phyloP scores from a whole-genome alignment of 805 yeast genomes.

The Sugiyamaella americana region DNA sequence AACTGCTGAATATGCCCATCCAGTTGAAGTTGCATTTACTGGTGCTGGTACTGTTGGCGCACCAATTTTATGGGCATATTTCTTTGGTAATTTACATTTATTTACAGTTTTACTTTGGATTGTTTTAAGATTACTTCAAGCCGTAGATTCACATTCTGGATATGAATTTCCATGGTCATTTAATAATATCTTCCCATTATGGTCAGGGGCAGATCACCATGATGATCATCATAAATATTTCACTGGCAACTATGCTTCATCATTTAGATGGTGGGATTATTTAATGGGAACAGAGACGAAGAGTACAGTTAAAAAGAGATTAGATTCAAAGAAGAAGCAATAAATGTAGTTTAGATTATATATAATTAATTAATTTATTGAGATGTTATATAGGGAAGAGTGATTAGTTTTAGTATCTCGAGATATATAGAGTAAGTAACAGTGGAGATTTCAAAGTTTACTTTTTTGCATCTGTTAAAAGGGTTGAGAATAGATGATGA shows the following conservation, averaged over 20 bases:
- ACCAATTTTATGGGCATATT: constrained; percentile 76
- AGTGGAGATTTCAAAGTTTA: too few relatives aligned
- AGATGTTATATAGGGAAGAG: too few relatives aligned
- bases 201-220: constrained; percentile 99
- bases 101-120: constrained; percentile 88
- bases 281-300: constrained; percentile 59
- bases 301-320: constrained; percentile 23
- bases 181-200: constrained; percentile 84
- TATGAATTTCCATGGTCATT: constrained; percentile 97
- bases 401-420: too few relatives aligned
- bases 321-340: constrained; percentile 1
- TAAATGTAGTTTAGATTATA: too few relatives aligned
- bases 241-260: constrained; percentile 90
- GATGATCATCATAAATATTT: constrained; percentile 96
- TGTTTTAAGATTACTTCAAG: constrained; percentile 82
- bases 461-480: too few relatives aligned
- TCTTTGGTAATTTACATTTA: constrained; percentile 72
- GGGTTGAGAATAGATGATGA: too few relatives aligned
- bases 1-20: constrained; percentile 97
- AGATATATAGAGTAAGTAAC: too few relatives aligned
- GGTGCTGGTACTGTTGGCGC: constrained; percentile 96
- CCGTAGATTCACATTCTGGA: constrained; percentile 96
- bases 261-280: constrained; percentile 96
- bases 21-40: constrained; percentile 80
- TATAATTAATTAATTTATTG: too few relatives aligned